These are phyloP conservation scores for Leptomonas seymouri DNA, from an alignment of 208 protist genomes.

Conservation along the genomic window DNA sequence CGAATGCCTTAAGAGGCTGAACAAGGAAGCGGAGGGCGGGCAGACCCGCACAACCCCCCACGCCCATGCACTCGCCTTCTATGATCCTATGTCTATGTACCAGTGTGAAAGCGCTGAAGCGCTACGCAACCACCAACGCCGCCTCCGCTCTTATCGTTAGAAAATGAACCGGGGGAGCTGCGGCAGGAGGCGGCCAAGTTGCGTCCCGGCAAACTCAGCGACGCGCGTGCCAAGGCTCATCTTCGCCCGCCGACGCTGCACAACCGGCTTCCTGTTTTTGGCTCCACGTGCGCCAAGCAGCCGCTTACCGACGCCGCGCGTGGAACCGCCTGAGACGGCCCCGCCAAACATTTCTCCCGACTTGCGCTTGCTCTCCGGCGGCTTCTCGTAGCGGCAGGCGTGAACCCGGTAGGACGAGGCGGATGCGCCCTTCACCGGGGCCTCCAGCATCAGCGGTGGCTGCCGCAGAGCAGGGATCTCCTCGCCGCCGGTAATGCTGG, in stretches of 20 bases:
- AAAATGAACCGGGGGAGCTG: slow-evolving; percentile 61
- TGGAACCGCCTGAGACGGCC: slow-evolving; percentile 15
- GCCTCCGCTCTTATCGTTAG: slow-evolving; percentile 21
- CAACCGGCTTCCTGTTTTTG: slow-evolving; percentile 30
- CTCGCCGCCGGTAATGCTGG: slow-evolving; percentile 51
- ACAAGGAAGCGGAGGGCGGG: neutral
- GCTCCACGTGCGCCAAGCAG: slow-evolving; percentile 29
- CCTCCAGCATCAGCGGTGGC: slow-evolving; percentile 66
- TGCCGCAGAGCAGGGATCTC: slow-evolving; percentile 49
- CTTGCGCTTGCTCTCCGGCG: slow-evolving; percentile 60
- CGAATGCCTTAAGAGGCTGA: neutral
- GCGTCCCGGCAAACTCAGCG: slow-evolving; percentile 46
- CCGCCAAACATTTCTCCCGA: slow-evolving; percentile 23
- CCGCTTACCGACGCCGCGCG: slow-evolving; percentile 42
- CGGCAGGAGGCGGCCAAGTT: slow-evolving; percentile 52
- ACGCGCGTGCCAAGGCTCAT: slow-evolving; percentile 42
- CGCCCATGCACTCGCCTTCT: slow-evolving; percentile 14
- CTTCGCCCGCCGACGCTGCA: slow-evolving; percentile 25
- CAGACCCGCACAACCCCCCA: no score
- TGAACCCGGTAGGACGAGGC: slow-evolving; percentile 56
- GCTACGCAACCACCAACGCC: neutral
- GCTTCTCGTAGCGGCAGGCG: slow-evolving; percentile 54
- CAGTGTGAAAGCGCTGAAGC: no score
- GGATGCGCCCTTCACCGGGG: slow-evolving; percentile 25
- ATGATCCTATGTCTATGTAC: no score